Evolutionary conservation across 805 yeast species (phyloP).

Genomic region (Kuraishia borneana): DNA sequence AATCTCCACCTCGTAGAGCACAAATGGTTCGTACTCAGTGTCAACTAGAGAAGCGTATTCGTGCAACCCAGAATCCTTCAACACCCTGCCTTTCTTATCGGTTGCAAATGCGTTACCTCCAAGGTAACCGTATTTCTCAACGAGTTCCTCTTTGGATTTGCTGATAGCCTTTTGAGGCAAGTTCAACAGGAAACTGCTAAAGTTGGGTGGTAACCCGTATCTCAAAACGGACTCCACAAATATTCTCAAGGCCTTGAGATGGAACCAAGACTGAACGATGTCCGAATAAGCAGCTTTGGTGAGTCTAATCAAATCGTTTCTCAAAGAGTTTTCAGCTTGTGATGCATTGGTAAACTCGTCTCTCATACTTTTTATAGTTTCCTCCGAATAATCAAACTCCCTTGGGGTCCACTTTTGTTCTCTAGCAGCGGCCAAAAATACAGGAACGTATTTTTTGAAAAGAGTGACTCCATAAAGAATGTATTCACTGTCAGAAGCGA

Average conservation of each 20-base stretch:
- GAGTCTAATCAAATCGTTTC: slow-evolving; percentile 70
- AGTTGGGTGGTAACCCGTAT: slow-evolving; percentile 94
- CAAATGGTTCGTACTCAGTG: slow-evolving; percentile 94
- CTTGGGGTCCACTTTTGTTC: slow-evolving; percentile 89
- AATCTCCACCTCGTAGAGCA: slow-evolving; percentile 52
- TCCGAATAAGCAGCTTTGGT: slow-evolving; percentile 87
- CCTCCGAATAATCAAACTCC: slow-evolving; percentile 82
- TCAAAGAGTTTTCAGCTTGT: slow-evolving; percentile 60
- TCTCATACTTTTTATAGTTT: slow-evolving; percentile 56
- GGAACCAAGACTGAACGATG: slow-evolving; percentile 78
- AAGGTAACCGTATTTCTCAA: slow-evolving; percentile 72
- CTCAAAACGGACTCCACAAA: slow-evolving; percentile 91
- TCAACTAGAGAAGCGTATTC: slow-evolving; percentile 92
- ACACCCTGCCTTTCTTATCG: slow-evolving; percentile 55
- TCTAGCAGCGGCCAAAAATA: slow-evolving; percentile 60
- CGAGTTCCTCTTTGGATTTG: slow-evolving; percentile 58
- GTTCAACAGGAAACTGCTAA: slow-evolving; percentile 40
- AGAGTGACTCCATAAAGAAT: slow-evolving; percentile 67
- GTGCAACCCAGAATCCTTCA: slow-evolving; percentile 48
- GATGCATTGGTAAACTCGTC: slow-evolving; percentile 71
- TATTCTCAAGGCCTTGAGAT: slow-evolving; percentile 74
- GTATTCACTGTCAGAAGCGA: slow-evolving; percentile 67
- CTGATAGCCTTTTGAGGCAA: slow-evolving; percentile 31
- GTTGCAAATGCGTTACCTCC: slow-evolving; percentile 81
- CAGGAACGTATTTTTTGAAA: slow-evolving; percentile 70